phyloP scores from a whole-genome alignment of 2,329 filamentous ascomycete species.

The Neofusicoccum laricinum region DNA sequence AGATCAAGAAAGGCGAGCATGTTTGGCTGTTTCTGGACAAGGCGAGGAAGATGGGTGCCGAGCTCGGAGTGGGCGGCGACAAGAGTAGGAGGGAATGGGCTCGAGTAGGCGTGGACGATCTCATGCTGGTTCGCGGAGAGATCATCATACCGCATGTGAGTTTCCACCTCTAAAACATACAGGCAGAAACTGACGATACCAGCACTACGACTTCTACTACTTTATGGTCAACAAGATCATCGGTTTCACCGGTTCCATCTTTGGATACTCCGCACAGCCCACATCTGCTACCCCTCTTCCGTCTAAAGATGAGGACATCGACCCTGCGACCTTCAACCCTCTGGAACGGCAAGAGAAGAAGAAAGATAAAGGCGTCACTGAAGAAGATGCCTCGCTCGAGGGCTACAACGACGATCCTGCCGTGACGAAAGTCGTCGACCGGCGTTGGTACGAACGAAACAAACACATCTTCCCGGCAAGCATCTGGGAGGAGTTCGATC shows the following conservation, averaged over 20 bases:
- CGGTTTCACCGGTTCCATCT: slow-evolving; percentile 72
- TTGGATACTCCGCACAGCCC: slow-evolving; percentile 65
- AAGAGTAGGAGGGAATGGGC: slow-evolving; percentile 82
- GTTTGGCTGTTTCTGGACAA: slow-evolving; percentile 92
- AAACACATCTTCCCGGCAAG: slow-evolving; percentile 98
- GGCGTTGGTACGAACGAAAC: slow-evolving; percentile 94
- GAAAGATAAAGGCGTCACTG: slow-evolving; percentile 27
- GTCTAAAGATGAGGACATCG: slow-evolving; percentile 20
- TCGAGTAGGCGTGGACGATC: slow-evolving; percentile 86
- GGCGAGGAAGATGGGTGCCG: slow-evolving; percentile 84
- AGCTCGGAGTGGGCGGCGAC: slow-evolving; percentile 68
- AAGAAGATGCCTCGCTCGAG: slow-evolving; percentile 53
- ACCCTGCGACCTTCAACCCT: slow-evolving; percentile 38
- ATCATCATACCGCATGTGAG: slow-evolving; percentile 92
- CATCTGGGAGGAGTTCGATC: slow-evolving; percentile 92
- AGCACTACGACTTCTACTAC: slow-evolving; percentile 98
- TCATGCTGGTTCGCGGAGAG: slow-evolving; percentile 87
- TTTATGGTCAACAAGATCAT: slow-evolving; percentile 86
- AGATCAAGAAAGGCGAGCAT: slow-evolving; percentile 88
- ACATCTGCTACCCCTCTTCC: slow-evolving; percentile 40
- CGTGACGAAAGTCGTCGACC: slow-evolving; percentile 89
- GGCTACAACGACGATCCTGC: slow-evolving; percentile 74
- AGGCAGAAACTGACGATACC: slow-evolving; percentile 21
- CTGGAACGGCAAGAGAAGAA: slow-evolving; percentile 36
- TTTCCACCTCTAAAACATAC: slow-evolving; percentile 23